Percentiles rank a stretch among this genome's conserved stretches.
These are phyloP conservation scores for Eucalyptus viminalis DNA, from an alignment of 345 rosid species.

Conservation along the genomic window DNA sequence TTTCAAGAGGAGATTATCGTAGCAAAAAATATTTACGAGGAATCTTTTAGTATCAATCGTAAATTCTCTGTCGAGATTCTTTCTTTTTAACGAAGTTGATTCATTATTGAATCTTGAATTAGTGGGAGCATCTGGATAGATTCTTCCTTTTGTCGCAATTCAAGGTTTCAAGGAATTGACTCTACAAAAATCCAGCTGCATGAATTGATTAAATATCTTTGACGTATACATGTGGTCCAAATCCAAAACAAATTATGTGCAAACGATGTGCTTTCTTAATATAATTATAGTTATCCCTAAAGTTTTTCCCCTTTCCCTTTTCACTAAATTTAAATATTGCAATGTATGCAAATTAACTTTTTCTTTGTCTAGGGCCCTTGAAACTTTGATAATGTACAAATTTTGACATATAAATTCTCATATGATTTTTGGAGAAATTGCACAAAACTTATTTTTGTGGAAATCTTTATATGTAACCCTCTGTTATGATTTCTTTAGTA, in stretches of 20 bases:
- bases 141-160: neutral
- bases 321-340: neutral
- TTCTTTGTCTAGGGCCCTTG: neutral
- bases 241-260: neutral
- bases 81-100: neutral
- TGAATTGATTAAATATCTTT: neutral
- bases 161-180: neutral
- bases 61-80: neutral
- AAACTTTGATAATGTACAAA: neutral
- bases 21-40: neutral
- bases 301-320: neutral
- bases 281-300: neutral
- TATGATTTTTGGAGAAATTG: neutral
- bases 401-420: neutral
- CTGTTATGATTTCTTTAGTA: neutral
- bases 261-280: rapidly evolving
- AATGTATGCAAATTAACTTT: neutral
- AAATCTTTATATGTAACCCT: neutral
- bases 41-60: neutral
- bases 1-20: neutral
- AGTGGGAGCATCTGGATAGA: rapidly evolving
- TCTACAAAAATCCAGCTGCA: rapidly evolving
- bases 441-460: neutral
- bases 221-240: rapidly evolving
- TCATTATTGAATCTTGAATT: neutral